Evolutionary conservation across 2,329 filamentous ascomycete species (phyloP), one percentile per base, ranked within the genome.

Genomic region (Rosellinia necatrix): DNA sequence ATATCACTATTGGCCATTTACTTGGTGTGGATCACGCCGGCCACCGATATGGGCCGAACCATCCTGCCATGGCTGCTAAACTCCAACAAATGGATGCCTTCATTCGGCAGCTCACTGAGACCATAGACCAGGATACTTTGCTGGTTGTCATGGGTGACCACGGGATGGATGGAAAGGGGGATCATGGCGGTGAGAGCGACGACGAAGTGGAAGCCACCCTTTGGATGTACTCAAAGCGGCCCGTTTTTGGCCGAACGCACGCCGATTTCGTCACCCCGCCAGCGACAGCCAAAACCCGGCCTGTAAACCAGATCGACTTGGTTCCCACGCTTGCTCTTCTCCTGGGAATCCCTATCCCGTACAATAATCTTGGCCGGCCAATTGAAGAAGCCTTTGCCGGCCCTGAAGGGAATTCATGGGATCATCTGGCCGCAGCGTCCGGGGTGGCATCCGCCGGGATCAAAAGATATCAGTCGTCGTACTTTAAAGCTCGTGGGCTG

Each of bases 71-170:
- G 93, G 86, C 85, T 21, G 84, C 88, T 8, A 99, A 99, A 75
- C 77, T 97, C 64, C 83, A 85, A 61, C 91, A 99, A 74, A 99
- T 99, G 93, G 86, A 99, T 67, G 75, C 71, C 1, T 87, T 96
- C 25, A 80, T 97, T 55, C 83, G 86, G 38, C 81, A 88, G 22
- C 79, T 97, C 50, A 86, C 90, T 3, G 78, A 82, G 0, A 77
- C 78, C 3, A 77, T 99, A 15, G 93, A 96, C 65, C 89, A 97
- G 49, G 78, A 91, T 52, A 99, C 94, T 0, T 78, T 99, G 19
- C 78, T 99, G 30, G 86, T 99, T 17, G 90, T 99, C 12, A 96
- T 99, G 91, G 94, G 94, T n/a, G 94, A 99, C 71, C 94, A 99
- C 70, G 94, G 94, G 9, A 99, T 99, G 94, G 94, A 99, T 72